These are phyloP conservation scores for Dictyostelium firmibasis DNA, from an alignment of 78 protist species.

Conservation along the genomic window DNA sequence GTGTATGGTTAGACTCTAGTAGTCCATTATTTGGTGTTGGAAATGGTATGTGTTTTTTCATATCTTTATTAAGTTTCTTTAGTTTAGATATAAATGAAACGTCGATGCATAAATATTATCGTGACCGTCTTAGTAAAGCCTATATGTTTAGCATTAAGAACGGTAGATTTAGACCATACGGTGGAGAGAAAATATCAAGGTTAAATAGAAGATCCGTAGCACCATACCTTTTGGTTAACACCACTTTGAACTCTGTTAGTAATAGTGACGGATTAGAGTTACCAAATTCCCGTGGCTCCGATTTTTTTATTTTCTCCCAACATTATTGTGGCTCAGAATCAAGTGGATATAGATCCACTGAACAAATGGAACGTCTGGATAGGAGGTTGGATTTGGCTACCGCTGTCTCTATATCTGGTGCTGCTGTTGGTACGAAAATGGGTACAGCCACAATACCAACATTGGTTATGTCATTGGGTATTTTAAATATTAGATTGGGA, in stretches of 20 bases:
- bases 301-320: slow-evolving; percentile 65
- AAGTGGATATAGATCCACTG: slow-evolving; percentile 60
- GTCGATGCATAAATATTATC: slow-evolving; percentile 77
- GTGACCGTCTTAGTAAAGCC: slow-evolving; percentile 58
- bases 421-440: slow-evolving; percentile 80
- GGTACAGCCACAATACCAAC: slow-evolving; percentile 77
- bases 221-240: slow-evolving; percentile 56
- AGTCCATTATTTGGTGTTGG: slow-evolving; percentile 46
- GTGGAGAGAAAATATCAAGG: slow-evolving; percentile 61
- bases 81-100: slow-evolving; percentile 76
- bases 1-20: slow-evolving; percentile 54
- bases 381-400: slow-evolving; percentile 66
- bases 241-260: slow-evolving; percentile 39
- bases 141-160: slow-evolving; percentile 56
- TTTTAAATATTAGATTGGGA: slow-evolving; percentile 58
- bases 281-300: slow-evolving; percentile 53
- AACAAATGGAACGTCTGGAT: slow-evolving; percentile 73
- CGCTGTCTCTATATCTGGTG: slow-evolving; percentile 69
- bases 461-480: slow-evolving; percentile 61
- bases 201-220: slow-evolving; percentile 63
- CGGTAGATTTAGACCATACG: slow-evolving; percentile 56
- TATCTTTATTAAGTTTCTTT: slow-evolving; percentile 29
- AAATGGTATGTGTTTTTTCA: slow-evolving; percentile 58
- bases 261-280: slow-evolving; percentile 26
- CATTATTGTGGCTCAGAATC: slow-evolving; percentile 59